Evolutionary conservation across 73 alveolate species (phyloP).

Genomic region (Tetrahymena malaccensis): DNA sequence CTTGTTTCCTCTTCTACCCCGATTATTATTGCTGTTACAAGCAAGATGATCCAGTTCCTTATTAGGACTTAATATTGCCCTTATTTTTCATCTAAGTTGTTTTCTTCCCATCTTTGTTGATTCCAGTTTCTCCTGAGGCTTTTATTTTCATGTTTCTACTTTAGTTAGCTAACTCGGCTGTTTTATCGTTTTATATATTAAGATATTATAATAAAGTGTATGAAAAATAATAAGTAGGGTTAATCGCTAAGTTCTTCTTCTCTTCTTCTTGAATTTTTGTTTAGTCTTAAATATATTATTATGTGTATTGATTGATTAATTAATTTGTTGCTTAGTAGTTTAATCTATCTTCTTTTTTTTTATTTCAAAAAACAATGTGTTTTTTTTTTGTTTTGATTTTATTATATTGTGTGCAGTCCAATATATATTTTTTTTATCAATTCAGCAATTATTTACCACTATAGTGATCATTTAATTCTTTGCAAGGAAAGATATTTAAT

Average conservation of each 20-base stretch:
- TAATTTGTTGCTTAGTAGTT: neutral
- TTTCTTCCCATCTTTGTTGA: neutral
- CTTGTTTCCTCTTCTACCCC: neutral
- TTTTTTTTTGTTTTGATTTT: neutral
- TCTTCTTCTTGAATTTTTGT: neutral
- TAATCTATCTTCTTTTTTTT: neutral
- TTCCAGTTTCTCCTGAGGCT: neutral
- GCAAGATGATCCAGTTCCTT: neutral
- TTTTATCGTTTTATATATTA: neutral
- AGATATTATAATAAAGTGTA: neutral
- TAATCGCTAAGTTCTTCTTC: neutral
- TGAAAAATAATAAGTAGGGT: neutral
- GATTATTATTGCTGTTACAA: neutral
- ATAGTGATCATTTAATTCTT: neutral
- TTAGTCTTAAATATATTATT: neutral
- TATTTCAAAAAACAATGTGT: neutral
- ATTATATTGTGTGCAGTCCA: neutral
- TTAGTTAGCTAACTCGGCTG: neutral
- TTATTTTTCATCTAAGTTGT: neutral
- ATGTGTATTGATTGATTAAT: neutral
- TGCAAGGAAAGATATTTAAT: neutral
- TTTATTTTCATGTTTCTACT: neutral
- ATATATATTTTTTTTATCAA: neutral
- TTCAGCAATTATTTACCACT: neutral
- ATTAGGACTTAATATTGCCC: neutral